phyloP scores from a whole-genome alignment of 805 yeast species.

The Suhomyces kilbournensis region DNA sequence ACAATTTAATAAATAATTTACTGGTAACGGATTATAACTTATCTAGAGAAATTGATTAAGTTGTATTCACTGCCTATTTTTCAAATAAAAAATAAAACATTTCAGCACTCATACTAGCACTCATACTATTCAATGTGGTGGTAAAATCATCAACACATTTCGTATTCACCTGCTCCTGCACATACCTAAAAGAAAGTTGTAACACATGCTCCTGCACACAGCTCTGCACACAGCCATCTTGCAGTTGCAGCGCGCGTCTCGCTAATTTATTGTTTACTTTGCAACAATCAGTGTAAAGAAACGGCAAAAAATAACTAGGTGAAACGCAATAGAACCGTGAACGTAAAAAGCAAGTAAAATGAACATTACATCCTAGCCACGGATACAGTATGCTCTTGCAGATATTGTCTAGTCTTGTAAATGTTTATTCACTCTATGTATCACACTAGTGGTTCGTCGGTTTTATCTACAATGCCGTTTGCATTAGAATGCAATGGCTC shows the following conservation, averaged over 20 bases:
- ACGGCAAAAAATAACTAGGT: too few species aligned
- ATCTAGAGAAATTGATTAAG: background rate
- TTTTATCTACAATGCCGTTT: slow-evolving; percentile 17
- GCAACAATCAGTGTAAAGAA: background rate
- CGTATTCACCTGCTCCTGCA: background rate
- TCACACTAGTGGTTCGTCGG: slow-evolving; percentile 8
- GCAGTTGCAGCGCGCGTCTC: background rate
- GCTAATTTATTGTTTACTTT: background rate
- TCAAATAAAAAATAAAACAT: too few species aligned
- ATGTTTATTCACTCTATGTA: too few species aligned
- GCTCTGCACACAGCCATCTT: background rate
- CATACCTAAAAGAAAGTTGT: background rate
- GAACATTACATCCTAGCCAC: too few species aligned
- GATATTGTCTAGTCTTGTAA: too few species aligned
- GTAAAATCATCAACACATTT: too few species aligned
- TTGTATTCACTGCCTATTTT: background rate
- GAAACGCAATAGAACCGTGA: too few species aligned
- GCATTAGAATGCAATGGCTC: slow-evolving; percentile 18
- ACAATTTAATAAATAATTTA: background rate
- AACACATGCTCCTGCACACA: background rate
- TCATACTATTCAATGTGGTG: background rate
- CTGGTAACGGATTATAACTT: background rate
- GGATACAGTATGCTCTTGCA: too few species aligned
- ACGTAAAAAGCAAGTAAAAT: too few species aligned
- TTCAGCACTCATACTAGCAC: too few species aligned